phyloP scores from a whole-genome alignment of 2,329 filamentous ascomycete species.

The Arthrinium phaeospermum region DNA sequence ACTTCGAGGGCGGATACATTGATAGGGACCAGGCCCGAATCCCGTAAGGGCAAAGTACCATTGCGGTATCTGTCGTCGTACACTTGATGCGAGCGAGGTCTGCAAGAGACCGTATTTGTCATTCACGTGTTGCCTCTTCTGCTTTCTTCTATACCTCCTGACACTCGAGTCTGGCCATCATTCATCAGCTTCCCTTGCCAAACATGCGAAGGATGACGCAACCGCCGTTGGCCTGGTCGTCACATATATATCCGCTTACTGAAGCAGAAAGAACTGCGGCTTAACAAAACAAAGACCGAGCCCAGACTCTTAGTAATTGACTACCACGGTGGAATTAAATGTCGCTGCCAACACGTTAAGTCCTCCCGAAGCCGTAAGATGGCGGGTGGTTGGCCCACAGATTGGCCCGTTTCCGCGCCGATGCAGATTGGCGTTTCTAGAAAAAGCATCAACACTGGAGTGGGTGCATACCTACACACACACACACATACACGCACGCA shows the following conservation, averaged over 20 bases:
- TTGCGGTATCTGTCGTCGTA: background rate
- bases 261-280: background rate
- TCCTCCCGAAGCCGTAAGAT: background rate
- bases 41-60: background rate
- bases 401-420: constrained; percentile 11
- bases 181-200: background rate
- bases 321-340: background rate
- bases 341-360: background rate
- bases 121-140: background rate
- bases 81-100: background rate
- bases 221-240: background rate
- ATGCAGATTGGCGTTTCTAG: constrained; percentile 5
- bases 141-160: background rate
- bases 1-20: background rate
- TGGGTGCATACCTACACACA: background rate
- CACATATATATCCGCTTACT: background rate
- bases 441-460: constrained; percentile 4
- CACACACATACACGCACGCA: background rate
- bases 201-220: background rate
- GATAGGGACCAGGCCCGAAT: background rate
- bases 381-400: background rate
- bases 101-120: background rate
- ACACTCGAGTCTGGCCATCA: background rate
- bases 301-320: background rate
- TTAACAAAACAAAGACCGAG: background rate